Conservation (phyloP, 257 asterid genomes). For the Solanum microdontum region DNA sequence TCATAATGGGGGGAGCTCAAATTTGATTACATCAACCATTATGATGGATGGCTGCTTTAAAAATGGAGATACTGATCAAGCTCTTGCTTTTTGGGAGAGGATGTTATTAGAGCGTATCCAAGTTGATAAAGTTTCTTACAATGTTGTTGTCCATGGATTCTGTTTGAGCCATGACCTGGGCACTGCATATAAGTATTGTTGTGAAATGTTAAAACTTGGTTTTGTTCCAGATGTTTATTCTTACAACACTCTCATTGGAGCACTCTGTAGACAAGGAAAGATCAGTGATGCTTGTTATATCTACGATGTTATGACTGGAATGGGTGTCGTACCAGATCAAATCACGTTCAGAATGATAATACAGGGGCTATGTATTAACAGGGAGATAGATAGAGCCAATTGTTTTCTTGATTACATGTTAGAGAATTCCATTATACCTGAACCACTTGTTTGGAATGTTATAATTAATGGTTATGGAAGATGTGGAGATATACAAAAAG, state of each 20-base stretch:
- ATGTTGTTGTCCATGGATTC: slow-evolving; percentile 59
- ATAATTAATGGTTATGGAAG: slow-evolving; percentile 60
- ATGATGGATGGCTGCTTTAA: slow-evolving; percentile 72
- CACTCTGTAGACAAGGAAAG: slow-evolving; percentile 59
- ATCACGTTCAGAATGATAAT: slow-evolving; percentile 64
- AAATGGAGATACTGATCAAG: slow-evolving; percentile 42
- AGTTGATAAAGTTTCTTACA: slow-evolving; percentile 61
- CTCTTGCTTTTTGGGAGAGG: slow-evolving; percentile 45
- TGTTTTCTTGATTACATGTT: slow-evolving; percentile 44
- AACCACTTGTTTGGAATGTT: slow-evolving; percentile 64
- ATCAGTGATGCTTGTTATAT: slow-evolving; percentile 61
- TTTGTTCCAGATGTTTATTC: slow-evolving; percentile 51
- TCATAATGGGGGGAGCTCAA: slow-evolving; percentile 16
- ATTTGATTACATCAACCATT: slow-evolving; percentile 58
- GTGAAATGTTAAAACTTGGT: slow-evolving; percentile 64
- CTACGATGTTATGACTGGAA: slow-evolving; percentile 50
- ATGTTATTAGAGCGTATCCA: slow-evolving; percentile 20
- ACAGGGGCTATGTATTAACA: slow-evolving; percentile 51
- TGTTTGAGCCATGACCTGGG: slow-evolving; percentile 38
- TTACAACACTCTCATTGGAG: slow-evolving; percentile 55
- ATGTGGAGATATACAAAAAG: slow-evolving; percentile 36
- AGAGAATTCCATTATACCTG: slow-evolving; percentile 37
- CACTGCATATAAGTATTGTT: slow-evolving; percentile 29
- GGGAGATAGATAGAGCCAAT: slow-evolving; percentile 40
- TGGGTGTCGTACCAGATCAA: slow-evolving; percentile 59